Evolutionary conservation across 257 asterid species (phyloP), one percentile per base, ranked within the genome.

Genomic region (Solanum rostratum): DNA sequence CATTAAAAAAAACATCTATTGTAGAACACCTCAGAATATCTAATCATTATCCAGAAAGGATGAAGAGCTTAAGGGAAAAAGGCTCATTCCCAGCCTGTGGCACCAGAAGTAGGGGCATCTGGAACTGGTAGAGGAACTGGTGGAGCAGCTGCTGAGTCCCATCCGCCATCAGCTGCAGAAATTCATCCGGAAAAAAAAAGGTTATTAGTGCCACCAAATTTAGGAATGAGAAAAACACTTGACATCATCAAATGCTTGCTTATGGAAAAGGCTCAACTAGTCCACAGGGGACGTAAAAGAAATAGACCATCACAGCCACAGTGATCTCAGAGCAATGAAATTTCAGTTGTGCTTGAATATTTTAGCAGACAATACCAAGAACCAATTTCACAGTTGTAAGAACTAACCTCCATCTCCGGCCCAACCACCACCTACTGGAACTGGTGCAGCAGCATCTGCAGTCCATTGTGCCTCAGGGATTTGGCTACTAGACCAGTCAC

Each of bases 331-430:
- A 14, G 60, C 37, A 37, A 37, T 13, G 8, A 62, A 30, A 49
- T 65, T 20, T 15, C 19, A 84, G 41, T 1, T 74, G 49, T 11
- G 6, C 10, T 46, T 16, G 20, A 57, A 39, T 19, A 7, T 10
- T 6, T 33, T 18, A 20, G 60, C 39, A 29, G 63, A 16, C 46
- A 16, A 76, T 27, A 49, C 15, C 3, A 29, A 10, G 63, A 50
- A 20, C 33, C n/a, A 74, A 15, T 8, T 68, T 16, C 80, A 4
- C 24, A 83, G 22, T 39, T 39, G n/a, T 11, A 50, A 74, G 13
- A 62, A 76, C 86, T 76, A 84, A 85, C 87, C 87, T 27, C 53
- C 87, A 63, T 79, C 87, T 30, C 71, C 86, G 6, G 87, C 52
- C 87, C 87, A 84, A 29, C 41, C 70, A 78, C 84, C n/a, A 52